Base-by-base conservation (phyloP, 2,329 filamentous ascomycete species). In the Dothistroma pini region DNA sequence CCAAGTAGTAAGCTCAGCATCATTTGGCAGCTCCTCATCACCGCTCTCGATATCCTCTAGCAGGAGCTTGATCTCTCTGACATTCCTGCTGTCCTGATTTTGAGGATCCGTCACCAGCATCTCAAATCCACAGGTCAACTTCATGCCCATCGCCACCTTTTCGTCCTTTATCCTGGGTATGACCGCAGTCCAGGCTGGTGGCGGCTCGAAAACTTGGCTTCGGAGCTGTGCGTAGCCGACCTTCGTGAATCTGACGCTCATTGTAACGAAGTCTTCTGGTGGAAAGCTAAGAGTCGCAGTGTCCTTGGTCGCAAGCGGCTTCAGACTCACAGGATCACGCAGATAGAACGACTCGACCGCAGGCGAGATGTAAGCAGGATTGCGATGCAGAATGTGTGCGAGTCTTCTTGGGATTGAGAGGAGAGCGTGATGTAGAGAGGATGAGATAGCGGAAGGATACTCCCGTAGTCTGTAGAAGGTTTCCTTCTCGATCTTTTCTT, bases 291-390 rank as follows among this genome's bases (percentile, higher is more conserved):
- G 79, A 0, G 78, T 75, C 0, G 75, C 77, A 0, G 83, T 75
- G 35, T 83, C 80, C 57, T 82, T 78, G 1, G 82, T 81, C 58
- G 87, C 78, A 3, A 96, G 78, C 0, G 87, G 84, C 58, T 88
- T 88, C 49, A 97, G 76, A 0, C 88, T 83, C 60, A 91, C 82
- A 0, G 91, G 88, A 70, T 97, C 93, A 63, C 95, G 87, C 14
- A 96, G 83, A 74, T 97, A 97, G 75, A 99, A 97, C 0, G 89
- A 87, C 75, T 99, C 96, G 2, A 93, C 85, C 1, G 91, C 92
- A 0, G 92, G 86, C 2, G 92, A 88, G 60, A 97, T 86, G 62
- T 89, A 87, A 16, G 87, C 84, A 0, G 93, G 90, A 22, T 87
- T 85, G 49, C 84, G 78, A 68, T 93, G 89, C 2, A 99, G 78